Percentiles rank a stretch among this genome's conserved stretches.
Evolutionary conservation across 768 basidiomycete species (phyloP).

Genomic region (Suillus placidus): DNA sequence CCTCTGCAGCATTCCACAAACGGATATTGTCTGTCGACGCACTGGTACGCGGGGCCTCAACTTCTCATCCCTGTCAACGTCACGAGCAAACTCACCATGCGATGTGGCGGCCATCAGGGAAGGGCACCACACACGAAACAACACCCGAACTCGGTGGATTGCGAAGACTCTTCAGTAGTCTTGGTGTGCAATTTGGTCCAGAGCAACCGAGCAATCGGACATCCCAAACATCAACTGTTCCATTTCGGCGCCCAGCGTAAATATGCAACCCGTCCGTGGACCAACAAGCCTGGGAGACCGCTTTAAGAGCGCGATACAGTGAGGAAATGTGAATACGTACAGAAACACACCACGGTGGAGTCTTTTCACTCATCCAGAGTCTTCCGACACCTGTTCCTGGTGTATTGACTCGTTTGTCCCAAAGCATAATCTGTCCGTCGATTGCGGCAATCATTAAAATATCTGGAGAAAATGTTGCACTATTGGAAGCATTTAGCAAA

Average conservation of each 20-base stretch:
- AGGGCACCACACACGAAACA: conserved; percentile 87
- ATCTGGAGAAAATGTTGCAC: conserved; percentile 74
- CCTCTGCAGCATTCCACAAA: conserved; percentile 88
- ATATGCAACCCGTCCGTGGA: conserved; percentile 86
- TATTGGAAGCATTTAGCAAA: conserved; percentile 61
- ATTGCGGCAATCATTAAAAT: conserved; percentile 86
- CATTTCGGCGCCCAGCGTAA: conserved; percentile 89
- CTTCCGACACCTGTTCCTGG: conserved; percentile 76
- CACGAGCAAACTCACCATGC: conserved; percentile 66
- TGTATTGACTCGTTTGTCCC: conserved; percentile 79
- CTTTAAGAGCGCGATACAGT: conserved; percentile 10
- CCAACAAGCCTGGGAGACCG: conserved; percentile 81
- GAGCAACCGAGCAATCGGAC: conserved; percentile 76
- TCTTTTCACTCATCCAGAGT: conserved; percentile 88
- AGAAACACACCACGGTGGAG: conserved; percentile 94
- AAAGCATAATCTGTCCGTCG: conserved; percentile 90
- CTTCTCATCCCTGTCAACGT: conserved; percentile 20
- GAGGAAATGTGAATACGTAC: conserved; percentile 47
- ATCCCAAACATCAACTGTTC: conserved; percentile 93
- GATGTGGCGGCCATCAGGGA: conserved; percentile 91
- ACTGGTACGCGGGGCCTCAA: conserved; percentile 42
- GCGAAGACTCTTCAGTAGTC: conserved; percentile 76
- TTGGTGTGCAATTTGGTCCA: conserved; percentile 66
- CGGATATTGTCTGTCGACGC: conserved; percentile 93
- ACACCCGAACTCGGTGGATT: conserved; percentile 90